Conservation (phyloP, 2,329 filamentous ascomycete genomes). For the Diplodia sapinea region DNA sequence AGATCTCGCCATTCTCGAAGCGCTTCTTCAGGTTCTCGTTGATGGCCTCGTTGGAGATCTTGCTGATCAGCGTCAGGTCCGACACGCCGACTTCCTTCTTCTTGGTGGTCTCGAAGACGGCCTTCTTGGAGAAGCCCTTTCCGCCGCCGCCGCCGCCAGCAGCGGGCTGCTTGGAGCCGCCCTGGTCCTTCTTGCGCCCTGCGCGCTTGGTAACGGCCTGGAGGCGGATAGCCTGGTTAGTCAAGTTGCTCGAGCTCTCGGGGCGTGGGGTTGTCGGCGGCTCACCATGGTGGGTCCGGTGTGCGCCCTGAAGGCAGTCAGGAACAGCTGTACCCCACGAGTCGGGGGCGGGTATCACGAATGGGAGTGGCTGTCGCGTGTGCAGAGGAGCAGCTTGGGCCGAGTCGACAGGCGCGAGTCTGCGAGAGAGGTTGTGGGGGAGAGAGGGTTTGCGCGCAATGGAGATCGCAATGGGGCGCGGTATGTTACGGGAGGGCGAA, state of each 20-base stretch:
- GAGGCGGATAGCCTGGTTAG: conserved; percentile 15
- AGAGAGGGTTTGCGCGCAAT: conserved; percentile 29
- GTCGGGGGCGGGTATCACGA: conserved; percentile 26
- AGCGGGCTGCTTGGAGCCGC: conserved; percentile 46
- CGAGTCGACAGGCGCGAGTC: conserved; percentile 1
- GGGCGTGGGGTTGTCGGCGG: conserved; percentile 12
- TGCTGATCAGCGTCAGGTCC: conserved; percentile 95
- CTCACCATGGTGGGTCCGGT: conserved; percentile 31
- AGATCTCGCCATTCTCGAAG: conserved; percentile 97
- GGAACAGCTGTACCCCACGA: conserved; percentile 29
- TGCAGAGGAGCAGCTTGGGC: conserved; percentile 7
- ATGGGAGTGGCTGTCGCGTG: conserved; percentile 10
- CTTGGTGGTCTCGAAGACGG: conserved; percentile 92
- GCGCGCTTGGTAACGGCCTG: conserved; percentile 64
- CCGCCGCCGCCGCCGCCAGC: conserved; percentile 53
- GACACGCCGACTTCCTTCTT: conserved; percentile 99
- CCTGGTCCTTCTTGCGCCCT: conserved; percentile 62
- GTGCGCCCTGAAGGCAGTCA: conserved; percentile 30
- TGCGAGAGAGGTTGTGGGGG: conserved; percentile 3
- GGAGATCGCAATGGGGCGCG: conserved; percentile 31
- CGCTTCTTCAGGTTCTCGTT: conserved; percentile 99
- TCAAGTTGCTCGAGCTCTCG: neutral
- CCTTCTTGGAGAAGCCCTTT: conserved; percentile 84
- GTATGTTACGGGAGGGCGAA: conserved; percentile 30
- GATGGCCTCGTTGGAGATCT: conserved; percentile 98